Evolutionary conservation across 768 basidiomycete genomes (phyloP).

Genomic region (Suillus cothurnatus): DNA sequence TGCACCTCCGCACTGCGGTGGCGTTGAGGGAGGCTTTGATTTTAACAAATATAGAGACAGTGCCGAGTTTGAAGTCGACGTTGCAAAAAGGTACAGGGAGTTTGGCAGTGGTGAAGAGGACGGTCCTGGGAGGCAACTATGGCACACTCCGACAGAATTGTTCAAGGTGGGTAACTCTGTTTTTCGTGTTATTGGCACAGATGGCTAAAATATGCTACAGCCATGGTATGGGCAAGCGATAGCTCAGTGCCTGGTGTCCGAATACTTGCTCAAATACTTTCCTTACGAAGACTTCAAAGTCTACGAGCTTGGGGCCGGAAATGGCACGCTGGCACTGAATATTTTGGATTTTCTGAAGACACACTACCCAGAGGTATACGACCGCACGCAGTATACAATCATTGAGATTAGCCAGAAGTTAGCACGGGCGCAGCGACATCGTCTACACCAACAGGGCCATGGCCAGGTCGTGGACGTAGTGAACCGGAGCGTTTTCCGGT

Average conservation of each 20-base stretch:
- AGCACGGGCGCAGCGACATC: slow-evolving; percentile 68
- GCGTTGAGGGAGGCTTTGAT: slow-evolving; percentile 55
- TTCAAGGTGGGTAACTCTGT: slow-evolving; percentile 70
- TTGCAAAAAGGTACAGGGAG: slow-evolving; percentile 74
- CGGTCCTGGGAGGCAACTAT: slow-evolving; percentile 86
- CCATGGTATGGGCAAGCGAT: slow-evolving; percentile 95
- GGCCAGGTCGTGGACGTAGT: slow-evolving; percentile 58
- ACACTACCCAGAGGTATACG: slow-evolving; percentile 89
- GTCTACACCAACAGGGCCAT: slow-evolving; percentile 49
- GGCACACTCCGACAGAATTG: slow-evolving; percentile 98
- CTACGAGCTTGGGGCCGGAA: slow-evolving; percentile 98
- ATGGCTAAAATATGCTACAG: slow-evolving; percentile 42
- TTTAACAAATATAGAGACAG: slow-evolving; percentile 69
- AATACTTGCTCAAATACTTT: slow-evolving; percentile 93
- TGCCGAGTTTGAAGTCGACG: slow-evolving; percentile 76
- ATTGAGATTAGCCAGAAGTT: slow-evolving; percentile 91
- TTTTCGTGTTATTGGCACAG: not conserved
- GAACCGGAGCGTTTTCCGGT: slow-evolving; percentile 85
- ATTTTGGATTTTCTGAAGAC: slow-evolving; percentile 80
- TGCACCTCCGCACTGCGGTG: slow-evolving; percentile 45
- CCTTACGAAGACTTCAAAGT: slow-evolving; percentile 95
- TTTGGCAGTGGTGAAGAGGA: slow-evolving; percentile 64
- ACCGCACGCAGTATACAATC: slow-evolving; percentile 89
- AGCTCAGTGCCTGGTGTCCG: slow-evolving; percentile 84
- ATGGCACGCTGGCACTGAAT: slow-evolving; percentile 91